Evolutionary conservation across 768 basidiomycete genomes (phyloP), one percentile per base, ranked within the genome.

Genomic region (Boletus pseudopeckii): DNA sequence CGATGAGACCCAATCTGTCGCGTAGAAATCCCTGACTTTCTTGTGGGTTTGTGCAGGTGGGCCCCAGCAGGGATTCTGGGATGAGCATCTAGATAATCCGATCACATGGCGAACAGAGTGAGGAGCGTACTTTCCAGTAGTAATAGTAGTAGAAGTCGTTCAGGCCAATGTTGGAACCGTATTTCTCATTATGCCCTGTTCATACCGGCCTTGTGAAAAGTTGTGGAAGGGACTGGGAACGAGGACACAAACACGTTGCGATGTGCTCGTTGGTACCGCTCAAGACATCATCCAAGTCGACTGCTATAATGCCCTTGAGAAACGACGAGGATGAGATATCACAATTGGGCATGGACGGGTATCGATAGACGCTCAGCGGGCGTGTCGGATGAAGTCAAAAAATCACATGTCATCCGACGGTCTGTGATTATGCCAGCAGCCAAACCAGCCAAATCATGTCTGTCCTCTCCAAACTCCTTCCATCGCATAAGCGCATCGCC

Each of bases 211-310:
- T 2, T 34, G 51, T 49, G 37, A 47, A 32, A 38, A 40, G 42
- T 7, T 10, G 17, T n/a, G 46, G 36, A 6, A 26, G 20, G 20
- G 36, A 41, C 7, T 38, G 17, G 40, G 20, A 32, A 36, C 17
- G 18, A 33, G 33, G 37, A 39, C 17, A 59, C 58, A 46, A 49
- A 86, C 87, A 89, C 36, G 80, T 62, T 15, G 80, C 78, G 18
- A 87, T 74, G 22, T 70, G 68, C 37, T 69, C 55, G 65, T 88
- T 89, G n/a, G 85, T 88, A 63, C 77, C 66, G 55, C 80, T 74
- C 52, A 88, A 70, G 36, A 88, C 86, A 70, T 88, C 86, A 55
- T 88, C 85, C 50, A 87, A 60, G 67, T 88, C 86, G 38, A 86
- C 70, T 5, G 84, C 82, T 61, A 88, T 80, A 46, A 84, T 64